phyloP scores from a whole-genome alignment of 805 yeast species.

The Scheffersomyces stipitis region DNA sequence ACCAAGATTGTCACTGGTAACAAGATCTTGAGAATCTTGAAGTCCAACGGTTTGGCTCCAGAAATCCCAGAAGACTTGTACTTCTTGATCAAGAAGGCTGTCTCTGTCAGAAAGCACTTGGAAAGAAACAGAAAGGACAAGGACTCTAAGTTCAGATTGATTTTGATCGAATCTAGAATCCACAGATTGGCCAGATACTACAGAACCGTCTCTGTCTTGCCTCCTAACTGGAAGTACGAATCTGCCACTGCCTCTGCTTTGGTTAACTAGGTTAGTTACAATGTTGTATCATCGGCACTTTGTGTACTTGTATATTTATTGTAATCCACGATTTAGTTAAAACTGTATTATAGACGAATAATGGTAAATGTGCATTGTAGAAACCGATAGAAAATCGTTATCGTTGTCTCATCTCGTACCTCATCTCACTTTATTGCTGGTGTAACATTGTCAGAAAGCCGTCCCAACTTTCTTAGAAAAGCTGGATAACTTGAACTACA shows the following conservation, averaged over 20 bases:
- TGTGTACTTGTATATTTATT: not conserved
- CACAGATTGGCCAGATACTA: conserved; percentile 99
- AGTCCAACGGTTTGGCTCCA: conserved; percentile 99
- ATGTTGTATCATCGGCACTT: not conserved
- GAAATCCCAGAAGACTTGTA: conserved; percentile 99
- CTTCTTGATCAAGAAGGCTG: conserved; percentile 99
- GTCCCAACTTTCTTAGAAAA: too few species aligned
- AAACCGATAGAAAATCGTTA: too few species aligned
- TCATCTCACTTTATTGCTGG: too few species aligned
- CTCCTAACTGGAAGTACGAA: conserved; percentile 99
- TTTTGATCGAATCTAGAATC: conserved; percentile 99
- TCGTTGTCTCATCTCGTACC: too few species aligned
- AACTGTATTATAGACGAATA: too few species aligned
- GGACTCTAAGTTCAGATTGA: conserved; percentile 99
- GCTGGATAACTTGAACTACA: too few species aligned
- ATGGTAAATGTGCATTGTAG: too few species aligned
- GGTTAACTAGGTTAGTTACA: conserved; percentile 73
- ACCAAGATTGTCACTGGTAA: conserved; percentile 96
- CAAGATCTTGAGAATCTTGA: conserved; percentile 98
- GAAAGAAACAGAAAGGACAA: conserved; percentile 99
- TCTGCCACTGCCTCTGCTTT: conserved; percentile 99
- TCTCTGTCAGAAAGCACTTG: conserved; percentile 98
- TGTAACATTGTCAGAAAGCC: too few species aligned
- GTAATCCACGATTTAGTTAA: not conserved
- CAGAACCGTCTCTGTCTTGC: conserved; percentile 98